Base-by-base conservation (phyloP, 768 basidiomycete genomes). In the Gymnopilus junonius region DNA sequence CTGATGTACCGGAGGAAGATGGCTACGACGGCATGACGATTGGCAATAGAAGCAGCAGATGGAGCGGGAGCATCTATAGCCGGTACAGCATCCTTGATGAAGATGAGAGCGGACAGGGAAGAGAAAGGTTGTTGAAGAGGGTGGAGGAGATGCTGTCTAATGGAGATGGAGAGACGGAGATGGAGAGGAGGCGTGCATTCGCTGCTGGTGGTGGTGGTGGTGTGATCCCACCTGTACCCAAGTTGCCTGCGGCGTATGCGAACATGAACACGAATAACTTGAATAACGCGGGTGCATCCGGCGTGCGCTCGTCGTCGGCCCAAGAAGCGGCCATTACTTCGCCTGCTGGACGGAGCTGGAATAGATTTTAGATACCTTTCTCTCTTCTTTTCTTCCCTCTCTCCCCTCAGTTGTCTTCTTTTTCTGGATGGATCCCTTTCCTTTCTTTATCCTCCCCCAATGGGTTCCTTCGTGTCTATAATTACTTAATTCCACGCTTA, bases 81-180 rank as follows among this genome's bases (percentile, higher is more conserved):
- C 82, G 84, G 7, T 72, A 74, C 50, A 87, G 85, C 64, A 75
- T 88, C 57, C 61, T 88, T 69, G 86, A 88, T 64, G 71, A 75
- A 21, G 82, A 84, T 32, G 79, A 80, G 73, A 87, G 86, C 67
- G 69, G 65, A 25, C 73, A 77, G 67, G 77, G 80, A 55, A 74
- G 86, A 60, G 79, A 80, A 35, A 70, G 82, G 67, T 83, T 89
- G 64, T 75, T 88, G 54, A 69, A 75, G 62, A 74, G 82, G 32
- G 84, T 89, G 15, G 84, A 83, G 69, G 81, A 75, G 56, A 83
- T 87, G 83, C 80, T 83, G 68, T 39, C 37, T n/a, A n/a, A n/a
- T n/a, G 37, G 15, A 39, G 4, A 79, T 77, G 48, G 48, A 51
- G 29, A 29, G 48, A n/a, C n/a, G 8, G 48, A 51, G 39, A 72